Base-by-base conservation (phyloP, 2,329 filamentous ascomycete species). In the Hirsutella minnesotensis region DNA sequence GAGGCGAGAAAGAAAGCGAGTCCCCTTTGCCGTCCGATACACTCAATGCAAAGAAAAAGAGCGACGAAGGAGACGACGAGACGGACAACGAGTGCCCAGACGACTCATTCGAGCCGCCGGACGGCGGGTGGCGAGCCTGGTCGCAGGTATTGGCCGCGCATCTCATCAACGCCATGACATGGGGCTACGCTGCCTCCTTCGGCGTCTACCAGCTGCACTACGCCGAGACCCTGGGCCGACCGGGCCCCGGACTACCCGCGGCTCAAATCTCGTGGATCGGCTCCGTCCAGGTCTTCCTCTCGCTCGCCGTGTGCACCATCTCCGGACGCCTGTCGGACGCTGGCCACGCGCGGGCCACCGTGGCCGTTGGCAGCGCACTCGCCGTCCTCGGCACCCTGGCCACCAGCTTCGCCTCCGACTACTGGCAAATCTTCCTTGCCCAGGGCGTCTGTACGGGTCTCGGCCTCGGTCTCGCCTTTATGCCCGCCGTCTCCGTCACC, bases 401-500 rank as follows among this genome's bases (percentile, higher is more conserved):
- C 56, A 70, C 66, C 2, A 69, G 67, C 44, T 46, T 70, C 4
- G 61, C 58, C 35, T 62, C 53, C 7, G 49, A 57, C 40, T 75
- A 75, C 57, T 75, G 67, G 67, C 69, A 75, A 49, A 62, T 77
- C 34, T 59, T 77, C 31, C 59, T 78, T 12, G 60, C 70, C 1
- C 75, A 78, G 53, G 75, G 74, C 15, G 43, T 75, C 27, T 69
- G 69, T 45, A 60, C 66, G 3, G 72, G 72, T 1, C 47, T 74
- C 8, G 76, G 75, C 3, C 64, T 71, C 30, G 77, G 76, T 13
- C 65, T 72, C 43, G 60, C 78, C 30, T 81, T 76, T 56, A 69
- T 77, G 45, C 73, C 78, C 2, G 68, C 72, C 21, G 66, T 82
- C 22, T 72, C 77, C 16, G 68, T 83, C 35, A 62, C 81, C 10